A percentile compares a stretch with the other conserved stretches of the same genome.
These are phyloP conservation scores for Cucurbita pepo DNA, from an alignment of 306 rosid species.

Conservation along the genomic window DNA sequence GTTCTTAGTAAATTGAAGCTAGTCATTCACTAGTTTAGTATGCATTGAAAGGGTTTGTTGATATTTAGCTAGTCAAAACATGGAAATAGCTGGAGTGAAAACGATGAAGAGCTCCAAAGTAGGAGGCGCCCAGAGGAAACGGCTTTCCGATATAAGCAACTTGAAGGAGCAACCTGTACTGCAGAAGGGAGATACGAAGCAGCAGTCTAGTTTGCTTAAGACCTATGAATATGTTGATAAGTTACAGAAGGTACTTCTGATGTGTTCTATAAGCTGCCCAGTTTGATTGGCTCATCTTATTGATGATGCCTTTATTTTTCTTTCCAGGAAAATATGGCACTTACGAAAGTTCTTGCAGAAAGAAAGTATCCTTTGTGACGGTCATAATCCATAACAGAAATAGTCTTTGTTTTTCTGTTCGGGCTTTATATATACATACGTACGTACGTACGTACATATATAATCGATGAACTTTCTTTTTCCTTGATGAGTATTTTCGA, in stretches of 20 bases:
- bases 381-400: background rate
- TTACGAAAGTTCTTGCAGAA: conserved; percentile 39
- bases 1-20: background rate
- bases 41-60: background rate
- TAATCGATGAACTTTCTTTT: background rate
- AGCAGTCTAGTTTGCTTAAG: conserved; percentile 13
- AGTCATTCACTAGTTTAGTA: background rate
- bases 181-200: conserved; percentile 17
- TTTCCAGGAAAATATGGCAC: conserved; percentile 48
- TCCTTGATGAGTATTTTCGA: conserved; percentile 14
- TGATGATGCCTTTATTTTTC: conserved; percentile 1
- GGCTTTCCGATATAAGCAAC: conserved; percentile 67
- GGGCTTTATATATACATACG: background rate
- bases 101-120: conserved; percentile 15
- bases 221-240: conserved; percentile 21
- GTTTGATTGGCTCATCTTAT: background rate
- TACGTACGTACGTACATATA: too few relatives aligned
- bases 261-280: background rate
- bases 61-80: conserved; percentile 20
- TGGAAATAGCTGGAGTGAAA: conserved; percentile 19
- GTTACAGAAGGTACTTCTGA: conserved; percentile 35
- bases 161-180: conserved; percentile 15
- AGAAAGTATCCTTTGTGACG: conserved; percentile 48
- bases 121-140: conserved; percentile 30
- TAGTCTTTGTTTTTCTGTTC: background rate